A percentile compares a stretch with the other conserved stretches of the same genome.
Conservation (phyloP, 2,329 filamentous ascomycete species). For the Verticillium nonalfalfae region DNA sequence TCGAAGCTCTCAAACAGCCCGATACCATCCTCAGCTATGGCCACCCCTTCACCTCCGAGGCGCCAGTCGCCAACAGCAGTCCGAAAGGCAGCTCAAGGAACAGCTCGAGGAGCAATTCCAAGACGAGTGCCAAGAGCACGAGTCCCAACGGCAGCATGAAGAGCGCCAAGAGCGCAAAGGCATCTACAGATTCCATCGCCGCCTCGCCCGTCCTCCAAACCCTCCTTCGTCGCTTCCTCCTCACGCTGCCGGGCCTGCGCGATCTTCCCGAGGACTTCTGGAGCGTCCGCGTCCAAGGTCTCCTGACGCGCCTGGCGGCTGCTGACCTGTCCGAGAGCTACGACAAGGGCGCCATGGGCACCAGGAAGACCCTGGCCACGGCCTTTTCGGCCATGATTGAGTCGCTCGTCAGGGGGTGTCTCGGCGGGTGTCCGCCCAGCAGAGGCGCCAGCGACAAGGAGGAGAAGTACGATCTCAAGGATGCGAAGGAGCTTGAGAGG, state of each 20-base stretch:
- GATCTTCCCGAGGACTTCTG: slow-evolving; percentile 61
- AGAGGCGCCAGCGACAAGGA: slow-evolving; percentile 9
- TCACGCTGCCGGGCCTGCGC: slow-evolving; percentile 60
- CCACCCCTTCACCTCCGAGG: slow-evolving; percentile 51
- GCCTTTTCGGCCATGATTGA: slow-evolving; percentile 65
- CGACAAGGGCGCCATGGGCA: slow-evolving; percentile 69
- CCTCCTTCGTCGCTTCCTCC: slow-evolving; percentile 57
- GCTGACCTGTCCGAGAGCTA: slow-evolving; percentile 75
- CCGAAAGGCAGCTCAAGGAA: background rate
- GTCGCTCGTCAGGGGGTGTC: slow-evolving; percentile 57
- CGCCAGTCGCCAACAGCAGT: background rate
- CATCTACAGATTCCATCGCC: slow-evolving; percentile 25
- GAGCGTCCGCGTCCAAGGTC: slow-evolving; percentile 51
- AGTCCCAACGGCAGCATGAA: slow-evolving; percentile 8
- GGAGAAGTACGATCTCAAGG: slow-evolving; percentile 48
- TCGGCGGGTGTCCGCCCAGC: slow-evolving; percentile 49
- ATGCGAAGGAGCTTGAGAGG: slow-evolving; percentile 52
- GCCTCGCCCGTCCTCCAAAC: slow-evolving; percentile 62
- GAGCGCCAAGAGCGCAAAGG: slow-evolving; percentile 12
- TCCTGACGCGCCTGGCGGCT: slow-evolving; percentile 56
- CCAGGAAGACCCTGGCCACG: slow-evolving; percentile 68
- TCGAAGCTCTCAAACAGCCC: slow-evolving; percentile 63
- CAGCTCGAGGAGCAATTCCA: slow-evolving; percentile 1
- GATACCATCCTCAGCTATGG: slow-evolving; percentile 61
- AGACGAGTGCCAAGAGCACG: slow-evolving; percentile 5